Base-by-base conservation (phyloP, 352 stramenopile genomes). In the Pythium utonaiense region DNA sequence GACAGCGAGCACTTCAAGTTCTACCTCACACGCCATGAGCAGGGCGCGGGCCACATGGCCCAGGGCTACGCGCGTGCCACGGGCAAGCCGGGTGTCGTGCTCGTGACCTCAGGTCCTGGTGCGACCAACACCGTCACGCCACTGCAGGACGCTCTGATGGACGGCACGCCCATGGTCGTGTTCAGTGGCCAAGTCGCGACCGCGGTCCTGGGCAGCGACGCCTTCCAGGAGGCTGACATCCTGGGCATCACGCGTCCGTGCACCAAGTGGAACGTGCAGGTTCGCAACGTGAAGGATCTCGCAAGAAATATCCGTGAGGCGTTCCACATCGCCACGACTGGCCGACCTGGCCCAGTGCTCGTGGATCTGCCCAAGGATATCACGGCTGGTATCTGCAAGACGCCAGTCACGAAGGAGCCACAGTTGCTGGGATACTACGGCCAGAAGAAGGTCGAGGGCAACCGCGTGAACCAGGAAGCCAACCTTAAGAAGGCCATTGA, bases 241-340 rank as follows among this genome's bases (percentile, higher is more conserved):
- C 53, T 95, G 53, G 86, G 86, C 40, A 95, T 91, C 77, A 97
- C 67, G 36, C 85, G 78, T 19, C 92, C 93, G 24, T 97, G 89
- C 66, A 98, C 94, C 61, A 98, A 98, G 84, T 98, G 93, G 93
- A 98, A 97, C 64, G 95, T 98, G 64, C 92, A 98, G 69, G 96
- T 98, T 68, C 97, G 96, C 55, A 89, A 90, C 70, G 91, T 98
- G 22, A 96, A 96, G 44, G 95, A 98, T 67, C 72, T 98, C 57
- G 93, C 95, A 9, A 87, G 96, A 50, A 95, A 92, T 61, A 96
- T 98, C 73, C 93, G 96, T 58, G 96, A 98, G 64, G 95, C 95
- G 12, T 98, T 98, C 75, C 95, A 97, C 71, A 91, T 98, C 38
- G 92, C 95, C 17, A 94, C 90, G 27, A 97, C 95, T 19, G 95